A percentile compares a stretch with the other conserved stretches of the same genome.
Conservation (phyloP, 371 early-diverging fungal genomes). For the Lichtheimia ornata region DNA sequence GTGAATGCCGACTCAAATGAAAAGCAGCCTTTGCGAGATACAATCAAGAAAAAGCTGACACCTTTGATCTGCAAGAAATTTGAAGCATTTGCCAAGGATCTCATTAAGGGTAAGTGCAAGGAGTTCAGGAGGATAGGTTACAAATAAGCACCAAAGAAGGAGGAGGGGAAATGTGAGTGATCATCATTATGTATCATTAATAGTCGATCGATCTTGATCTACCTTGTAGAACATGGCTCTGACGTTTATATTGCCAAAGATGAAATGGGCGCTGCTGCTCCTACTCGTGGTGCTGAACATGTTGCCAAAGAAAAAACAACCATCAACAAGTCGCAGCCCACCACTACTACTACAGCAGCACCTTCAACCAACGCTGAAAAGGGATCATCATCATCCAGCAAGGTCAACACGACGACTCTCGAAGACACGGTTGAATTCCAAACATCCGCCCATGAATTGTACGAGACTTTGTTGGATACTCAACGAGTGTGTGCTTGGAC, state of each 20-base stretch:
- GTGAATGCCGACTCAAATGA: slow-evolving; percentile 61
- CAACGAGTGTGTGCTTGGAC: slow-evolving; percentile 83
- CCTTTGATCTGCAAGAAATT: slow-evolving; percentile 67
- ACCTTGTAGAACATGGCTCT: slow-evolving; percentile 66
- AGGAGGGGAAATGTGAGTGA: background rate
- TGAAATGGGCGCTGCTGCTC: slow-evolving; percentile 44
- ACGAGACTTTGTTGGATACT: slow-evolving; percentile 75
- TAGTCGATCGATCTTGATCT: slow-evolving; percentile 3
- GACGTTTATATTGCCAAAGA: slow-evolving; percentile 85
- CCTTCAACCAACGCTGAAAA: background rate
- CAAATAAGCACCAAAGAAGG: background rate
- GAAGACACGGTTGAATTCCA: slow-evolving; percentile 83
- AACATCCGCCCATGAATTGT: slow-evolving; percentile 86
- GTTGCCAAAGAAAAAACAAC: slow-evolving; percentile 23
- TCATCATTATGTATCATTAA: background rate
- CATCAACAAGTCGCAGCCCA: slow-evolving; percentile 12
- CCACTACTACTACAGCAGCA: slow-evolving; percentile 20
- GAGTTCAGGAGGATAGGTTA: background rate
- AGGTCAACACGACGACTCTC: slow-evolving; percentile 70
- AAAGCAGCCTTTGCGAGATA: slow-evolving; percentile 67
- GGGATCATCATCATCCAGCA: slow-evolving; percentile 14
- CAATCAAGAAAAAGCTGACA: slow-evolving; percentile 71
- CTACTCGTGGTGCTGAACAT: slow-evolving; percentile 27
- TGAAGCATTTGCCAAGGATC: slow-evolving; percentile 66
- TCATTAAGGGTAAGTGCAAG: slow-evolving; percentile 65